These are phyloP conservation scores for Dioscorea alata DNA, from an alignment of 106 monocot genomes.

Conservation along the genomic window DNA sequence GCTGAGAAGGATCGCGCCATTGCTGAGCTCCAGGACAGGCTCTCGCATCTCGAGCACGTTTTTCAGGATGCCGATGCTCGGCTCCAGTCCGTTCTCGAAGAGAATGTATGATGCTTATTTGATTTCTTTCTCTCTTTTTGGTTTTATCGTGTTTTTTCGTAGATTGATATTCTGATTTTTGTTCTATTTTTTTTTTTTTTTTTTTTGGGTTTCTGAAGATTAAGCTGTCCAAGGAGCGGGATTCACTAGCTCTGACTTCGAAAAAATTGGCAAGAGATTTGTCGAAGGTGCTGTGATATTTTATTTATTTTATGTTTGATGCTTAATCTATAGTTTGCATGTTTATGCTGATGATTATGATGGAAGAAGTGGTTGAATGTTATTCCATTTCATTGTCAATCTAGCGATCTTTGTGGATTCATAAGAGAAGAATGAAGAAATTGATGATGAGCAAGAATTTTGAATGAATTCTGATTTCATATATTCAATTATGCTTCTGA, in stretches of 20 bases:
- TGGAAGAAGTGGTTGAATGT: too few relatives aligned
- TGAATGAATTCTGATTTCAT: too few relatives aligned
- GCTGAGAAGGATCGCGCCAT: constrained; percentile 57
- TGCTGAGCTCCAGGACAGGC: constrained; percentile 54
- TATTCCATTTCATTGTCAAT: too few relatives aligned
- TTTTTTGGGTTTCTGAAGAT: constrained; percentile 23
- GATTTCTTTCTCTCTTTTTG: not conserved
- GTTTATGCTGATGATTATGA: too few relatives aligned
- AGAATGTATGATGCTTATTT: constrained; percentile 47
- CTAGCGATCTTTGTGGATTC: too few relatives aligned
- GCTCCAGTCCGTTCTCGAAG: constrained; percentile 44
- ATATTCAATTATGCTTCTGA: too few relatives aligned
- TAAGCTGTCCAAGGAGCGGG: constrained; percentile 64
- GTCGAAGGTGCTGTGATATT: constrained; percentile 39
- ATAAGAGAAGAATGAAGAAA: too few relatives aligned
- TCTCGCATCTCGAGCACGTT: constrained; percentile 40
- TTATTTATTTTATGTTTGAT: not conserved
- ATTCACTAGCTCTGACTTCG: constrained; percentile 46
- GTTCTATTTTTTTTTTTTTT: not conserved
- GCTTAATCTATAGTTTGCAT: too few relatives aligned
- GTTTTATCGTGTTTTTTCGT: too few relatives aligned
- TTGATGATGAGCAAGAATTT: too few relatives aligned
- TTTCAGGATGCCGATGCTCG: constrained; percentile 45
- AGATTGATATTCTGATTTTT: too few relatives aligned
- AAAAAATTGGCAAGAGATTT: constrained; percentile 74